Evolutionary conservation across 768 basidiomycete species (phyloP).

Genomic region (Hypsizygus marmoreus): DNA sequence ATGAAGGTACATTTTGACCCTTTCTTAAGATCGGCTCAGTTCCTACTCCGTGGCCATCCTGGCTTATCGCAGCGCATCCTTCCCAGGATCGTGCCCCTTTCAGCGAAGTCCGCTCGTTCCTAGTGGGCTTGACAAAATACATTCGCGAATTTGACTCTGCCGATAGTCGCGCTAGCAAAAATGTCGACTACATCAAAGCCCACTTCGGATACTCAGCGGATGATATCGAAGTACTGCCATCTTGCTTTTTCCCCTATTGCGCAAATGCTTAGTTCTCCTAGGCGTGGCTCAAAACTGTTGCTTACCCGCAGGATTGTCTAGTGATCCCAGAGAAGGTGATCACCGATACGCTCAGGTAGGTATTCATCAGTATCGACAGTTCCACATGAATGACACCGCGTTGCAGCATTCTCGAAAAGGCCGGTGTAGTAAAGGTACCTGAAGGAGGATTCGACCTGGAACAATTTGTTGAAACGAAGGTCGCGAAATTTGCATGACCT

Average conservation of each 20-base stretch:
- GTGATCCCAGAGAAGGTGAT: constrained; percentile 68
- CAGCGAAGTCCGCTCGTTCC: constrained; percentile 55
- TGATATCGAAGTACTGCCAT: constrained; percentile 66
- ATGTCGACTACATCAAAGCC: constrained; percentile 74
- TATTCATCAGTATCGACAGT: neutral
- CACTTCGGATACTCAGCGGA: constrained; percentile 81
- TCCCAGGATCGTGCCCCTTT: constrained; percentile 55
- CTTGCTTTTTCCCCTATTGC: neutral
- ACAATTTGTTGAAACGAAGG: constrained; percentile 57
- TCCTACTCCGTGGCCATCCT: constrained; percentile 95
- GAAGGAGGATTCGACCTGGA: constrained; percentile 56
- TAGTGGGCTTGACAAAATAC: constrained; percentile 61
- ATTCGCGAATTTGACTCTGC: constrained; percentile 67
- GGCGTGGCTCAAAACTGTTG: constrained; percentile 85
- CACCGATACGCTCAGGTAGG: constrained; percentile 68
- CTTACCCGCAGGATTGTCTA: constrained; percentile 68
- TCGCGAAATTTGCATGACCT: constrained; percentile 55
- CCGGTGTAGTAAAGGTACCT: constrained; percentile 67
- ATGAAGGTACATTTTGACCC: neutral
- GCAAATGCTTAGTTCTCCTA: constrained; percentile 22
- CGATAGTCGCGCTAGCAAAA: constrained; percentile 54
- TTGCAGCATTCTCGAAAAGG: constrained; percentile 68
- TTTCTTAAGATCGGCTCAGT: constrained; percentile 71
- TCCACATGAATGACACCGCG: neutral
- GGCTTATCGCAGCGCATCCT: constrained; percentile 90